These are phyloP conservation scores for Cichorium intybus DNA, from an alignment of 140 eudicot species.

Conservation along the genomic window DNA sequence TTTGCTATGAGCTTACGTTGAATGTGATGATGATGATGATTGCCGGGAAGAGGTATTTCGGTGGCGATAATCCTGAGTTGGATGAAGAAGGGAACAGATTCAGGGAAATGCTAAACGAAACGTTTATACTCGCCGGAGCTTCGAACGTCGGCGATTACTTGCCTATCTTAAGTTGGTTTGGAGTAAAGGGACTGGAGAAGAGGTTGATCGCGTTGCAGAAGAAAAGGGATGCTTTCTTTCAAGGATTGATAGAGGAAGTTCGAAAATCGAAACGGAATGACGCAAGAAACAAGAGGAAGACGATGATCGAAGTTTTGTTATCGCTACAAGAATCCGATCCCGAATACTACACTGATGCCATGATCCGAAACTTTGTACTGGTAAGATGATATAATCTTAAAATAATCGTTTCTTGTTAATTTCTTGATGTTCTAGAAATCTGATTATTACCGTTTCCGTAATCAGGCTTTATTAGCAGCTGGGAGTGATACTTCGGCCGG, in stretches of 20 bases:
- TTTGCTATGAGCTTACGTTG: constrained; percentile 30
- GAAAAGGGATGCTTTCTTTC: constrained; percentile 32
- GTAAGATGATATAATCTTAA: background rate
- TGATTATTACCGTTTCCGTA: background rate
- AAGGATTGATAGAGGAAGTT: constrained; percentile 26
- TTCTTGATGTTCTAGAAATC: background rate
- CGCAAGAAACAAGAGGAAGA: constrained; percentile 4
- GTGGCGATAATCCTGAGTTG: background rate
- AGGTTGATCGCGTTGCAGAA: constrained; percentile 27
- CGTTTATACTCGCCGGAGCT: constrained; percentile 30
- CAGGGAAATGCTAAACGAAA: constrained; percentile 27
- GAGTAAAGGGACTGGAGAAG: constrained; percentile 29
- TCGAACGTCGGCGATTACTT: constrained; percentile 37
- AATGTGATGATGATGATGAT: constrained; percentile 46
- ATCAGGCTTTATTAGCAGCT: constrained; percentile 31
- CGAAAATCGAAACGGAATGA: background rate
- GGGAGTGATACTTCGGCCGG: constrained; percentile 46
- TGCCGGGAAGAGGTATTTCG: constrained; percentile 34
- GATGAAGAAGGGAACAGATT: constrained; percentile 27
- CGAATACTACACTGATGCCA: constrained; percentile 29
- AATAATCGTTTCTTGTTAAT: too few relatives aligned
- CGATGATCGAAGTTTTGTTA: constrained; percentile 27
- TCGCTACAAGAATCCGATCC: constrained; percentile 39
- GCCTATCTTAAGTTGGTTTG: constrained; percentile 38
- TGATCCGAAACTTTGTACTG: constrained; percentile 30